Evolutionary conservation across 208 protist genomes (phyloP).

Genomic region (Leishmania tarentolae): DNA sequence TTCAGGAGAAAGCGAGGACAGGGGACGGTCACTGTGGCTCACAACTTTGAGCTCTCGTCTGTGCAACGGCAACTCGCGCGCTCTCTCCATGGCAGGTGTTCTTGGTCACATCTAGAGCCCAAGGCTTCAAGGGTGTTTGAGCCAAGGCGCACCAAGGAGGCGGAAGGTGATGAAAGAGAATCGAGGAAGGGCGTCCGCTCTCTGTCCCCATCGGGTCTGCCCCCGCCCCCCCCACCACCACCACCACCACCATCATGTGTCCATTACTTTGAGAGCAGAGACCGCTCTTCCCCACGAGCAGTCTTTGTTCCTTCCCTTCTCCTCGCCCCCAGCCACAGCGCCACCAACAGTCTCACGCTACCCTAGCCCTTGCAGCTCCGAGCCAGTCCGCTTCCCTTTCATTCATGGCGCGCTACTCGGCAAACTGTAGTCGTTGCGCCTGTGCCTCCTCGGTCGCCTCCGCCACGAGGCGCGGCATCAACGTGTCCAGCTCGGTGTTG

Average conservation of each 20-base stretch:
- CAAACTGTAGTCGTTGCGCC: conserved; percentile 41
- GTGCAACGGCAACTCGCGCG: neutral
- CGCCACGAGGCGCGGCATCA: conserved; percentile 65
- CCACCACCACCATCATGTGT: too few relatives aligned
- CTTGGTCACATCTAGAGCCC: neutral
- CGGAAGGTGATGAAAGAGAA: neutral
- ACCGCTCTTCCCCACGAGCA: neutral
- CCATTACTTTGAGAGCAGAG: neutral
- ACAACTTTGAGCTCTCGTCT: neutral
- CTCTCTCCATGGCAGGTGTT: neutral
- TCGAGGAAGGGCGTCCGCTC: neutral
- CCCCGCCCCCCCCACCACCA: neutral
- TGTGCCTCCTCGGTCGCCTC: conserved; percentile 81
- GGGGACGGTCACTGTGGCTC: neutral
- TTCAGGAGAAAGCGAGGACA: neutral
- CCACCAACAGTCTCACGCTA: neutral
- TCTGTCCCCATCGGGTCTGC: neutral
- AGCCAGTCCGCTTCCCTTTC: neutral
- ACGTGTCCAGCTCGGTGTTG: conserved; percentile 70
- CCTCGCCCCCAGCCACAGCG: neutral
- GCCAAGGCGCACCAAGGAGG: neutral
- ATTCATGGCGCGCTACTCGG: conserved; percentile 12
- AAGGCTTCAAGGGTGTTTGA: neutral
- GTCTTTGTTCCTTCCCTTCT: neutral
- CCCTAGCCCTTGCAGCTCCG: neutral